Conservation (phyloP, 2,329 filamentous ascomycete species). For the Paracorniculantispora psalliotae region DNA sequence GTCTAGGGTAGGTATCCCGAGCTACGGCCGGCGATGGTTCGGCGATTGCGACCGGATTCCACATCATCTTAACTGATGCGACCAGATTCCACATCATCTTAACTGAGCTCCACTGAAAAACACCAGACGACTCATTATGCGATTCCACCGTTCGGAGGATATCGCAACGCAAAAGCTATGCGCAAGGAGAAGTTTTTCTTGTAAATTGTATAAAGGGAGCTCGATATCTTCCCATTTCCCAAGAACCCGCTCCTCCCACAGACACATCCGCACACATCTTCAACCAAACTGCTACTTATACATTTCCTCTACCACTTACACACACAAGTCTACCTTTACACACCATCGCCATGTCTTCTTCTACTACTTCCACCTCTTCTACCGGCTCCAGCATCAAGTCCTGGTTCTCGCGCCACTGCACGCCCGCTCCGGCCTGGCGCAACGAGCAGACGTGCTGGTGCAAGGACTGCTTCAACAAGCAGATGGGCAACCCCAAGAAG, state of each 20-base stretch:
- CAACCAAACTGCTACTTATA: background rate
- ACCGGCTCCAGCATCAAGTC: conserved; percentile 18
- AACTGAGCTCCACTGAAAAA: conserved; percentile 4
- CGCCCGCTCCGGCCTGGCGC: conserved; percentile 34
- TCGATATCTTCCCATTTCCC: background rate
- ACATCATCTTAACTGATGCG: background rate
- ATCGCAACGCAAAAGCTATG: background rate
- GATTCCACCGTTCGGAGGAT: conserved; percentile 4
- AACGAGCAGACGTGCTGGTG: conserved; percentile 32
- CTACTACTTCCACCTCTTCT: conserved; percentile 19
- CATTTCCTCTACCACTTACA: background rate
- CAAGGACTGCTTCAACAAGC: conserved; percentile 25
- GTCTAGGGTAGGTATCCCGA: background rate
- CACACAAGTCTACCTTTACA: background rate
- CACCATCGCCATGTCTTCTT: conserved; percentile 12
- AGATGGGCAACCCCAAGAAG: conserved; percentile 3
- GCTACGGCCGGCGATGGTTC: conserved; percentile 4
- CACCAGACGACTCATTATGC: background rate
- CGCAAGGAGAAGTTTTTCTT: background rate
- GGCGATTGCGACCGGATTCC: conserved; percentile 3
- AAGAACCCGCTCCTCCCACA: background rate
- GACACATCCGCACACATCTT: background rate
- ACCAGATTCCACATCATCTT: conserved; percentile 2
- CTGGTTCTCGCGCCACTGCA: conserved; percentile 38
- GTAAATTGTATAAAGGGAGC: conserved; percentile 5